Evolutionary conservation across 2,329 filamentous ascomycete genomes (phyloP), one percentile per base, ranked within the genome.

Genomic region (Rhinocladiella mackenziei): DNA sequence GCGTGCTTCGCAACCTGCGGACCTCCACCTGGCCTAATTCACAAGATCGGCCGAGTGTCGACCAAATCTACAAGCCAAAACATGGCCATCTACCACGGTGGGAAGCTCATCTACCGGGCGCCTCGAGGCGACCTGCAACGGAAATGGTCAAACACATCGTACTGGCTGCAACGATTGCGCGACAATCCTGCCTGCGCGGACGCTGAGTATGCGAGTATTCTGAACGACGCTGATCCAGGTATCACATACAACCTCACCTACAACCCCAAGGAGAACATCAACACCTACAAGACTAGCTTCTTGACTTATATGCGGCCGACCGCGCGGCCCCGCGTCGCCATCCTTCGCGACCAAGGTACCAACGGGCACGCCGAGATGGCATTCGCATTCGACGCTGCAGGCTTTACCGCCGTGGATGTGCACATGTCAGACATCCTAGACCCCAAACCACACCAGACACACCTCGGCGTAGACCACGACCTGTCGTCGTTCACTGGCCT

Each of bases 281-380:
- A 51, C 39, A 54, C 44, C 9, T 55, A 53, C 42, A 48, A 48
- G 15, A 39, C 52, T 7, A 47, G 40, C 10, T 66, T 86, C 50
- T 76, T 79, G 50, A 73, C 79, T 3, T 78, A 76, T 48, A 68
- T 88, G 45, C 76, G 78, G 28, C 67, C 77, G 48, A 74, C 73
- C 51, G 76, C 66, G 30, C 80, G 78, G 59, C 85, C 86, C 1
- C 80, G 82, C 22, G 89, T 98, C 17, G 92, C 92, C 31, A 94
- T 98, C 57, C 80, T 98, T 15, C 79, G 92, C 61, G 92, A 97
- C 66, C 89, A 96, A 65, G 92, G 92, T 63, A 87, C 95, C 56
- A 97, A 98, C 68, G 87, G 89, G 30, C 81, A 96, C 59, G 83
- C 88, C n/a, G 92, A 98, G 66, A 94, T 98, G 87, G 92, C 92